Evolutionary conservation across 805 yeast genomes (phyloP).

Genomic region (Wickerhamiella domercqiae): DNA sequence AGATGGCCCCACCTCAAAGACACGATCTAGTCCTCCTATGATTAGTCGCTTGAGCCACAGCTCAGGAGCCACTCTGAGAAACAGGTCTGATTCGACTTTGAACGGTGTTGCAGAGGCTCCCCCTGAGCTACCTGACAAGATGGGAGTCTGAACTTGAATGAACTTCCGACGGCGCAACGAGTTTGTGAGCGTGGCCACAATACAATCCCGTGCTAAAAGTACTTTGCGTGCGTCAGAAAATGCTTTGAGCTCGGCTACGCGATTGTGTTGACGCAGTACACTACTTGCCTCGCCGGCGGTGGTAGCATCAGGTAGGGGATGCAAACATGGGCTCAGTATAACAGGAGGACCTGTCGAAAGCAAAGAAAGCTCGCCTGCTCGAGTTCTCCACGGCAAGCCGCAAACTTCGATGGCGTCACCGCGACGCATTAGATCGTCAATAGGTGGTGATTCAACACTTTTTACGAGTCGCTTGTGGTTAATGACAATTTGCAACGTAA

Average conservation of each 20-base stretch:
- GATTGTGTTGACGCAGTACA: conserved; percentile 43
- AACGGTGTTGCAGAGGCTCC: conserved; percentile 95
- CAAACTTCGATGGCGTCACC: conserved; percentile 58
- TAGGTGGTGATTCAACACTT: conserved; percentile 21
- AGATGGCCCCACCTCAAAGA: conserved; percentile 70
- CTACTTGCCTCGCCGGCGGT: conserved; percentile 26
- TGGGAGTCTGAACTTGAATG: conserved; percentile 80
- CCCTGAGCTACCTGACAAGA: conserved; percentile 48
- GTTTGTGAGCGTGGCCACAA: conserved; percentile 39
- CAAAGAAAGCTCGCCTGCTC: conserved; percentile 64
- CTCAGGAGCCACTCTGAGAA: conserved; percentile 85
- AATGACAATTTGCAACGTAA: conserved; percentile 46
- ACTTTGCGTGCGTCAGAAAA: conserved; percentile 36
- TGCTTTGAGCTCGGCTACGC: conserved; percentile 61
- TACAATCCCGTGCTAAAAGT: conserved; percentile 36
- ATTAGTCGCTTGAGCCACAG: conserved; percentile 78
- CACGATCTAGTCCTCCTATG: conserved; percentile 70
- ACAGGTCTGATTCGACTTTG: conserved; percentile 36
- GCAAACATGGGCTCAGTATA: conserved; percentile 53
- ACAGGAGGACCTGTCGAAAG: conserved; percentile 35
- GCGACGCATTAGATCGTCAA: conserved; percentile 31
- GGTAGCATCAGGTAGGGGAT: conserved; percentile 52
- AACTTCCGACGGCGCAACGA: conserved; percentile 39
- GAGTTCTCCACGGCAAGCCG: conserved; percentile 65
- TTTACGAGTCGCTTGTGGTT: conserved; percentile 30